Conservation (phyloP, 176 grass and related monocot genomes). For the Oryza nivara region DNA sequence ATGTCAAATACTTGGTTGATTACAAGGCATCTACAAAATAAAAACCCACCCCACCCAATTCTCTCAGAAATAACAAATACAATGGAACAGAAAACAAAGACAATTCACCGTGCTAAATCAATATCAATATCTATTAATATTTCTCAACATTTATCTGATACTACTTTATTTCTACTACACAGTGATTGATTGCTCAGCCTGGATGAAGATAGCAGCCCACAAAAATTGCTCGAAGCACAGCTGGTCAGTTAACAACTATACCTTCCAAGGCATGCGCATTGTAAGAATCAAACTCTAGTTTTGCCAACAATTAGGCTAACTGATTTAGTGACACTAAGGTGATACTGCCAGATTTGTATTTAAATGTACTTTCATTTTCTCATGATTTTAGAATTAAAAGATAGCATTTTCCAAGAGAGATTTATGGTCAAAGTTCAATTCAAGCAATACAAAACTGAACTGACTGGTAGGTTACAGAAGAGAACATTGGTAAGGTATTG, state of each 20-base stretch:
- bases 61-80: not conserved
- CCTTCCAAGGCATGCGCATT: not conserved
- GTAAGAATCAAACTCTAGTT: not conserved
- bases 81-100: slow-evolving; percentile 18
- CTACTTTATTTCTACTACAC: not conserved
- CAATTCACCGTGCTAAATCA: not conserved
- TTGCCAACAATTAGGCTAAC: not conserved
- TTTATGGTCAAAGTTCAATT: not conserved
- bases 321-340: not conserved
- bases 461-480: not conserved
- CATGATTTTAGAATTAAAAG: not conserved
- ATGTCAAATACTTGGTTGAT: not conserved
- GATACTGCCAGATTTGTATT: not conserved
- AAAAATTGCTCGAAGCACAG: not conserved
- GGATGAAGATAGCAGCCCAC: not conserved
- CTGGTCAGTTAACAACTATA: not conserved
- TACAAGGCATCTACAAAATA: slow-evolving; percentile 1
- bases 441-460: not conserved
- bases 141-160: not conserved
- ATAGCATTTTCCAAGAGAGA: not conserved
- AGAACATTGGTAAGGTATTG: not conserved
- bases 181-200: not conserved
- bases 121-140: slow-evolving; percentile 10
- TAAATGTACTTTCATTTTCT: not conserved
- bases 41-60: not conserved